These are phyloP conservation scores for Ascodesmis nigricans DNA, from an alignment of 495 filamentous ascomycete species.

Conservation along the genomic window DNA sequence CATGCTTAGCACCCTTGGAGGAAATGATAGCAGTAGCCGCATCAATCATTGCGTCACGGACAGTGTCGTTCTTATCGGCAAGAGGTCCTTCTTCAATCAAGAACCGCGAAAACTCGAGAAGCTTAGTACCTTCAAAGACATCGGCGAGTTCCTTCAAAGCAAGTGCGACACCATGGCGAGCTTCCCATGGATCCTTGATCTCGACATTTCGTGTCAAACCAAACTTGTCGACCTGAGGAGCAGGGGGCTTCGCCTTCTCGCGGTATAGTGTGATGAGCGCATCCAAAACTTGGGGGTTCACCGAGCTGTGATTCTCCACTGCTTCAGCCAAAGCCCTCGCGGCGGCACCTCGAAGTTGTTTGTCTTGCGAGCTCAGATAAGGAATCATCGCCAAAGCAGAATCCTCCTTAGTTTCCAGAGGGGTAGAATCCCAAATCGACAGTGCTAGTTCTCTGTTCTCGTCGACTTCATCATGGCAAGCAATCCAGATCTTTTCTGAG, in stretches of 20 bases:
- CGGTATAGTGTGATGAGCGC: constrained; percentile 46
- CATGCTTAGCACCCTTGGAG: constrained; percentile 48
- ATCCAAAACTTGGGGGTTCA: constrained; percentile 35
- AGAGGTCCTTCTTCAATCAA: constrained; percentile 67
- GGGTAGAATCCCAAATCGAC: constrained; percentile 88
- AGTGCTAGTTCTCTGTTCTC: constrained; percentile 69
- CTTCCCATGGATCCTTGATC: constrained; percentile 70
- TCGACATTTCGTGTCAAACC: constrained; percentile 81
- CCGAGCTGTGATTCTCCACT: constrained; percentile 33
- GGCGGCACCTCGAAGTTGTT: constrained; percentile 61
- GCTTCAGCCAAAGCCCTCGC: constrained; percentile 60
- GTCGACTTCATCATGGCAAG: constrained; percentile 69
- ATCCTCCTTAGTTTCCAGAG: constrained; percentile 41
- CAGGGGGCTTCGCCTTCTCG: constrained; percentile 55
- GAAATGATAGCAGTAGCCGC: constrained; percentile 65
- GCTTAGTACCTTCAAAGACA: constrained; percentile 40
- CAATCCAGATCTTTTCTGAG: constrained; percentile 80
- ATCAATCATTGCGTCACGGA: constrained; percentile 81
- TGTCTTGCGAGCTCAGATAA: constrained; percentile 57
- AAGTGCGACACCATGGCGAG: constrained; percentile 63
- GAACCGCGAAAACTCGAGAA: constrained; percentile 61
- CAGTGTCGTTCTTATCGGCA: constrained; percentile 50
- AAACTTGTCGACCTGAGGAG: constrained; percentile 66
- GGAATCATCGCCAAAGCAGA: constrained; percentile 45
- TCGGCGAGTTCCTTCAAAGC: constrained; percentile 61